Evolutionary conservation across 768 basidiomycete species (phyloP), one percentile per base, ranked within the genome.

Genomic region (Collybia sordida): DNA sequence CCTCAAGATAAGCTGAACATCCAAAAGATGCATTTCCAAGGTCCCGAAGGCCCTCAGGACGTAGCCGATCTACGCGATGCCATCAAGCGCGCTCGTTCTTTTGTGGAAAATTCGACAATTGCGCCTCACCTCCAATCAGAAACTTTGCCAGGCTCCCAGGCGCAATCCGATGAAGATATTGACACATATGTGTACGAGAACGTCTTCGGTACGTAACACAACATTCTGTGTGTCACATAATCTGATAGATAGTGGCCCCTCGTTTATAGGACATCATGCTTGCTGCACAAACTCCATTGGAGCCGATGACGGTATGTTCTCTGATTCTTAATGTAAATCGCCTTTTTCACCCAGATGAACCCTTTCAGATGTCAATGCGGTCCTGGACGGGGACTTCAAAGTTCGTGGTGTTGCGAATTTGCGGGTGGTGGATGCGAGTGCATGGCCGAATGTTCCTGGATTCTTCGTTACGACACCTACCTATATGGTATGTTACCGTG

Each of bases 201-300:
- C 23, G 49, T 65, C 2, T 68, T 66, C 23, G 64, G 63, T 63
- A 28, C 9, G 52, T 48, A 18, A 31, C 11, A 11, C 35, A 7
- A 31, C 14, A 31, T 25, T 31, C 34, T 15, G 11, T 31, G 31
- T 14, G 31, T 31, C 31, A 31, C 31, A 31, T n/a, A n/a, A 14
- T 17, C 35, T 31, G 31, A 31, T 31, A 31, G 31, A 15, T 42
- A 23, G 11, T 11, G 31, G 14, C 3, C 14, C 3, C 14, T 31
- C 31, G 31, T 31, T n/a, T 24, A 19, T 46, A 66, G 62, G 67
- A 8, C 67, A 68, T 46, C 64, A 67, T 38, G 62, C 61, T 4
- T 68, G 65, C 43, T 67, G 67, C 39, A 67, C 67, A 2, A 65
- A 64, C 47, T 27, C 63, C 19, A 68, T 67, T 9, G 67, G 64